These are phyloP conservation scores for Diaporthe aspalathi DNA, from an alignment of 2,329 filamentous ascomycete genomes.

Conservation along the genomic window DNA sequence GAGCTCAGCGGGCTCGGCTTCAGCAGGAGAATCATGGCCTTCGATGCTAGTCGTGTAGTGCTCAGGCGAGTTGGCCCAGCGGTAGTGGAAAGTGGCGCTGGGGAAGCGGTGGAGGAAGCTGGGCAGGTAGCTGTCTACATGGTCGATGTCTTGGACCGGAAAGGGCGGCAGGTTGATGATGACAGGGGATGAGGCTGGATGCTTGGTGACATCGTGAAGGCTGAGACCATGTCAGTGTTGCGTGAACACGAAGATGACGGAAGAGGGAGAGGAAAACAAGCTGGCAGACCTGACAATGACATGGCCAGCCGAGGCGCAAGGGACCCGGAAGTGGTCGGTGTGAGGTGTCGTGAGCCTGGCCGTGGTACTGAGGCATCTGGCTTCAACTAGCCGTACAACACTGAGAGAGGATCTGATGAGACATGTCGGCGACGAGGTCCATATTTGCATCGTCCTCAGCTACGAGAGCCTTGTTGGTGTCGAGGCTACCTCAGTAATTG, in stretches of 20 bases:
- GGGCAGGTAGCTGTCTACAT: slow-evolving; percentile 49
- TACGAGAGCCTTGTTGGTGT: not conserved
- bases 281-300: slow-evolving; percentile 60
- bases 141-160: slow-evolving; percentile 47
- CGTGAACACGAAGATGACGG: slow-evolving; percentile 20
- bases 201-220: slow-evolving; percentile 59
- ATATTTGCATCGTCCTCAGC: slow-evolving; percentile 39
- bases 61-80: slow-evolving; percentile 56
- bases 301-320: slow-evolving; percentile 61
- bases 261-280: not conserved
- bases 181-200: slow-evolving; percentile 56
- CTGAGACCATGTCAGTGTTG: slow-evolving; percentile 48
- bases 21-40: not conserved
- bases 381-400: not conserved
- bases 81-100: slow-evolving; percentile 69
- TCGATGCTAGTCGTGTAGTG: too few species aligned
- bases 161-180: slow-evolving; percentile 67
- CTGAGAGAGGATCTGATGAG: slow-evolving; percentile 20
- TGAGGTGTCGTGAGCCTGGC: slow-evolving; percentile 17
- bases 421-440: slow-evolving; percentile 30
- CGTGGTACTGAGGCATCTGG: slow-evolving; percentile 27
- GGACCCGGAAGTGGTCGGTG: slow-evolving; percentile 57
- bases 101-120: slow-evolving; percentile 56
- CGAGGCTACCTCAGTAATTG: not conserved
- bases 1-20: not conserved